Conservation (phyloP, 208 protist species). For the Angomonas ambiguus region DNA sequence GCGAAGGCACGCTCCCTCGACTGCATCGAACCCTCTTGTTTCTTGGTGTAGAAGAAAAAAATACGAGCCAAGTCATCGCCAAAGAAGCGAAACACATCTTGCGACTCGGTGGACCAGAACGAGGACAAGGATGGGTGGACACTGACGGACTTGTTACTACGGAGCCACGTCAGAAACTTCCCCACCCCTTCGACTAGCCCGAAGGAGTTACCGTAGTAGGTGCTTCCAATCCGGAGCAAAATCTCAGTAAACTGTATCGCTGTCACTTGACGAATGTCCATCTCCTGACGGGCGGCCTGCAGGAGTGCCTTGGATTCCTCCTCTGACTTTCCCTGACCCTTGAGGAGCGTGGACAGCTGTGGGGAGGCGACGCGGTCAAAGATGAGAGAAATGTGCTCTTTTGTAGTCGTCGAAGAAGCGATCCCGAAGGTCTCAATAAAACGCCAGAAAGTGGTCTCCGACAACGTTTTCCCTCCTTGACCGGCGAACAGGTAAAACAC, state of each 20-base stretch:
- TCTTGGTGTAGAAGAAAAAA: conserved; percentile 81
- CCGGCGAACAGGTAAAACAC: conserved; percentile 74
- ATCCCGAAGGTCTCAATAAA: conserved; percentile 44
- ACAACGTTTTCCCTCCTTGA: conserved; percentile 43
- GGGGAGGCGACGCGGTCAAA: conserved; percentile 78
- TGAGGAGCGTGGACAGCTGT: conserved; percentile 33
- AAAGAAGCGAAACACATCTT: conserved; percentile 66
- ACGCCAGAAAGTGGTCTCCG: conserved; percentile 77
- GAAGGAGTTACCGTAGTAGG: conserved; percentile 19
- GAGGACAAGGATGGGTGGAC: conserved; percentile 16
- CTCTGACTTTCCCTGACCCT: conserved; percentile 31
- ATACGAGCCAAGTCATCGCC: conserved; percentile 60
- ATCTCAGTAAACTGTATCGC: conserved; percentile 75
- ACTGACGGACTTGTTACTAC: neutral
- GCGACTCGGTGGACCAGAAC: conserved; percentile 41
- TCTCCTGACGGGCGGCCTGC: conserved; percentile 56
- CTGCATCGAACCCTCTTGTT: conserved; percentile 46
- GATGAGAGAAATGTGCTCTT: conserved; percentile 32
- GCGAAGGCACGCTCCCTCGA: conserved; percentile 32
- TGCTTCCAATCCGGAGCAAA: conserved; percentile 54
- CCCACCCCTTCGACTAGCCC: conserved; percentile 46
- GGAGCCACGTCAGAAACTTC: conserved; percentile 35
- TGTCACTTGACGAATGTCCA: conserved; percentile 64
- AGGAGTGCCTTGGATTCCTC: conserved; percentile 39
- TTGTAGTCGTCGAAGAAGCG: conserved; percentile 24